Conservation (phyloP, 1,284 basidiomycete genomes). For the Ganoderma leucocontextum region DNA sequence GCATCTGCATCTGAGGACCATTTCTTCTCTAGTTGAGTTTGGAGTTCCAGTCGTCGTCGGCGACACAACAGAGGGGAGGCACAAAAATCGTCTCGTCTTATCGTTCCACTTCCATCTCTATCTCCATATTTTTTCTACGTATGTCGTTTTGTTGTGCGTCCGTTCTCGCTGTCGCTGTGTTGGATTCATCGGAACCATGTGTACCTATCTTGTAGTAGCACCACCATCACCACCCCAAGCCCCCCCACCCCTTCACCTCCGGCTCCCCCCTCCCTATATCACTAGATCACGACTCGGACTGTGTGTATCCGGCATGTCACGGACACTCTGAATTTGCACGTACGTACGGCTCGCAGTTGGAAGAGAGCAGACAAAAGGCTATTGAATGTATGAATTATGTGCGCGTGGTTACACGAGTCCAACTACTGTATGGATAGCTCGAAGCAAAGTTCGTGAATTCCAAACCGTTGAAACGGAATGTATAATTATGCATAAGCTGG, state of each 20-base stretch:
- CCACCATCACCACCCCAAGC: background rate
- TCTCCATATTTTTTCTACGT: background rate
- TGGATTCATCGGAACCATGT: constrained; percentile 24
- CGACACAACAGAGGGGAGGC: background rate
- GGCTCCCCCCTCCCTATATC: constrained; percentile 18
- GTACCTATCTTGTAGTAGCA: constrained; percentile 27
- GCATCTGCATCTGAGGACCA: background rate
- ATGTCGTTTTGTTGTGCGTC: background rate
- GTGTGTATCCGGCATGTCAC: constrained; percentile 17
- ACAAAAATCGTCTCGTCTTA: background rate
- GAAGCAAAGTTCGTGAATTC: background rate
- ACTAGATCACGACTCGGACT: constrained; percentile 24
- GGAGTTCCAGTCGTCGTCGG: background rate
- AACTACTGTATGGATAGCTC: background rate
- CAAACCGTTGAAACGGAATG: background rate
- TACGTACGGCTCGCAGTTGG: background rate
- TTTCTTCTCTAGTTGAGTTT: background rate
- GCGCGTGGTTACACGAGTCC: background rate
- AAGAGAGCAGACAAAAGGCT: background rate
- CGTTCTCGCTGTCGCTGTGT: constrained; percentile 15
- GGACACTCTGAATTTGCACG: constrained; percentile 1
- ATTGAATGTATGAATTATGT: background rate
- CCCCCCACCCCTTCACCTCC: background rate
- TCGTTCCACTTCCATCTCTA: background rate
- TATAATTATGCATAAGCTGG: background rate